Evolutionary conservation across 1,284 basidiomycete species (phyloP).

Genomic region (Marasmius fiardii): DNA sequence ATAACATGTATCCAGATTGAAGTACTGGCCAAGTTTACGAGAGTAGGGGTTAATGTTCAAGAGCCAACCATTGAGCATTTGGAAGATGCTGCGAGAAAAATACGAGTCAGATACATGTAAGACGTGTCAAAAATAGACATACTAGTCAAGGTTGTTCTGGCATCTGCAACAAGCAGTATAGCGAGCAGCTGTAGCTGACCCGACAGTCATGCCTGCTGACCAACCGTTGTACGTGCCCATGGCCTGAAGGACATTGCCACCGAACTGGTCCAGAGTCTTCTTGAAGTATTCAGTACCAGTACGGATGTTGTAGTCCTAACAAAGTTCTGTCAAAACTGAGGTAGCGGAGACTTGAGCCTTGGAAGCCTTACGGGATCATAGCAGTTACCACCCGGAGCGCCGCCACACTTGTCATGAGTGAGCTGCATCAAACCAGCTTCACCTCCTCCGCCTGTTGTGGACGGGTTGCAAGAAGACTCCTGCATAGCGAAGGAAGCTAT

Average conservation of each 20-base stretch:
- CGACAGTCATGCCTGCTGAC: slow-evolving; percentile 54
- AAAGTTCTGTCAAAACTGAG: slow-evolving; percentile 5
- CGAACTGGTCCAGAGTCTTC: slow-evolving; percentile 44
- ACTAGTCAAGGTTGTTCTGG: slow-evolving; percentile 82
- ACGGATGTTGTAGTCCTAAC: slow-evolving; percentile 65
- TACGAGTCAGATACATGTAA: background rate
- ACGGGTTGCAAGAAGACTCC: slow-evolving; percentile 67
- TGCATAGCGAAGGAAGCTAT: slow-evolving; percentile 86
- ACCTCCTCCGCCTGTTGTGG: slow-evolving; percentile 65
- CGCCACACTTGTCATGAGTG: slow-evolving; percentile 74
- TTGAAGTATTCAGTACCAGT: slow-evolving; percentile 63
- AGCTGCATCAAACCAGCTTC: slow-evolving; percentile 89
- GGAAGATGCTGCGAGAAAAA: slow-evolving; percentile 54
- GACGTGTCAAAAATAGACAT: slow-evolving; percentile 22
- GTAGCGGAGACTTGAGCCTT: slow-evolving; percentile 1
- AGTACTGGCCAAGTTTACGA: slow-evolving; percentile 57
- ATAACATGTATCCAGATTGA: slow-evolving; percentile 52
- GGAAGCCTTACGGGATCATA: slow-evolving; percentile 51
- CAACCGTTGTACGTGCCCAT: slow-evolving; percentile 86
- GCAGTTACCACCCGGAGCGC: slow-evolving; percentile 58
- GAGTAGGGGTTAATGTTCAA: slow-evolving; percentile 59
- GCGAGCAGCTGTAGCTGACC: slow-evolving; percentile 57
- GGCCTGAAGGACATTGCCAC: slow-evolving; percentile 58
- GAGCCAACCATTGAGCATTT: slow-evolving; percentile 80
- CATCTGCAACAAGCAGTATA: slow-evolving; percentile 57